Base-by-base conservation (phyloP, 805 yeast species). In the Tetrapisispora iriomotensis region DNA sequence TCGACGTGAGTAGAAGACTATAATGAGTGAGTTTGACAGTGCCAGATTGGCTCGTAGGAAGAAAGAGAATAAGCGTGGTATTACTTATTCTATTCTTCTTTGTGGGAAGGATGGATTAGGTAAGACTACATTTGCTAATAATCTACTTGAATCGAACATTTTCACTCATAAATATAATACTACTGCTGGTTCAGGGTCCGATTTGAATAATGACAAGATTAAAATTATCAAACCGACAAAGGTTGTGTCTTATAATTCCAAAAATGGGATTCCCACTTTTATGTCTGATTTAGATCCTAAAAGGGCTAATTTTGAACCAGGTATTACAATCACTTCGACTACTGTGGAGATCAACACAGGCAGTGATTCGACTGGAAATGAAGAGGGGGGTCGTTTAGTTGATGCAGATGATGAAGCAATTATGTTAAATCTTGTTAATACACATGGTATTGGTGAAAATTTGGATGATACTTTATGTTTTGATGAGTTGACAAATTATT, bases 401-500 rank as follows among this genome's bases (percentile, higher is more conserved):
- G 29, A 29, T n/a, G 50, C 47, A 22, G 57, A 50, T 29, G 58
- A 55, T 3, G 60, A 55, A 22, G 38, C 39, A 4, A 77, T 63
- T 67, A 79, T 22, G 74, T 82, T 34, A 77, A 84, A 21, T 72
- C 68, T 64, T 76, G 79, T 47, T 74, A 79, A 50, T 74, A 74
- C 90, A 5, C 82, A 85, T 17, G 92, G 90, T 1, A 77, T 81
- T 52, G 92, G 90, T 31, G 88, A 81, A 50, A 78, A 79, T 58
- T 68, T 84, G 48, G 81, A 84, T 62, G 82, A 81, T 59, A 69
- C 74, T 35, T 49, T 79, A 37, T 81, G 90, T 54, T 76, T 73
- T 51, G 66, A 64, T 10, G 92, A 82, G 54, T 74, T 82, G 38
- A 73, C 75, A 38, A 68, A 70, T 41, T 83, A 72, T 55, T 62